These are phyloP conservation scores for Trametes versicolor DNA, from an alignment of 1,284 basidiomycete species.

Conservation along the genomic window DNA sequence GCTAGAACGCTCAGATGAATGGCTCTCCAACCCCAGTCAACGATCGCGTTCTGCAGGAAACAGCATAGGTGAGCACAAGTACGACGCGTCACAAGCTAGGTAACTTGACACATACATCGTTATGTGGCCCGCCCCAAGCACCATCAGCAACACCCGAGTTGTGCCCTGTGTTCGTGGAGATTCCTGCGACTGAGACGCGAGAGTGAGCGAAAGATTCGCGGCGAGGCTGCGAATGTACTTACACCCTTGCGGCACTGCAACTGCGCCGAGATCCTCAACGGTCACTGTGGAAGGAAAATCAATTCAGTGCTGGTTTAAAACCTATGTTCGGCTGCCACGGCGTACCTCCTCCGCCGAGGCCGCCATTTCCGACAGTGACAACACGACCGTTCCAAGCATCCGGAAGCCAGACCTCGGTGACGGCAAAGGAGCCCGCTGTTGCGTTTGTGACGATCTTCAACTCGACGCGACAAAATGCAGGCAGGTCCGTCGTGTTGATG, in stretches of 20 bases:
- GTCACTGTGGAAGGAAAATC: constrained; percentile 12
- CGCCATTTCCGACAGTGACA: constrained; percentile 37
- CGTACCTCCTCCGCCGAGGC: constrained; percentile 32
- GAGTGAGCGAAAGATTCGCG: background rate
- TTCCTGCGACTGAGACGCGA: constrained; percentile 29
- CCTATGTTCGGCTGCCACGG: background rate
- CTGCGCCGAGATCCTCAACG: constrained; percentile 33
- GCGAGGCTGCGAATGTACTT: background rate
- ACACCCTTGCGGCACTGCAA: constrained; percentile 34
- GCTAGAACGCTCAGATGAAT: constrained; percentile 35
- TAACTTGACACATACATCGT: constrained; percentile 27
- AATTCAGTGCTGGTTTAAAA: background rate
- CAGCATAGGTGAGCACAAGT: too few species aligned
- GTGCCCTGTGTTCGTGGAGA: constrained; percentile 37
- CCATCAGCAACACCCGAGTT: constrained; percentile 22
- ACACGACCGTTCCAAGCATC: constrained; percentile 37
- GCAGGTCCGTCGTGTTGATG: constrained; percentile 29
- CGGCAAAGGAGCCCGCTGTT: constrained; percentile 33
- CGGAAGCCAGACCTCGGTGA: constrained; percentile 38
- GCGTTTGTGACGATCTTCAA: constrained; percentile 36
- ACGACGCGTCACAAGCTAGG: background rate
- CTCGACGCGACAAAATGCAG: constrained; percentile 37
- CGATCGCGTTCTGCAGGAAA: constrained; percentile 30
- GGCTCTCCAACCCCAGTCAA: constrained; percentile 38
- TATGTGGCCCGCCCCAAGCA: constrained; percentile 33